Evolutionary conservation across 306 rosid genomes (phyloP).

Genomic region (Coriaria nepalensis): DNA sequence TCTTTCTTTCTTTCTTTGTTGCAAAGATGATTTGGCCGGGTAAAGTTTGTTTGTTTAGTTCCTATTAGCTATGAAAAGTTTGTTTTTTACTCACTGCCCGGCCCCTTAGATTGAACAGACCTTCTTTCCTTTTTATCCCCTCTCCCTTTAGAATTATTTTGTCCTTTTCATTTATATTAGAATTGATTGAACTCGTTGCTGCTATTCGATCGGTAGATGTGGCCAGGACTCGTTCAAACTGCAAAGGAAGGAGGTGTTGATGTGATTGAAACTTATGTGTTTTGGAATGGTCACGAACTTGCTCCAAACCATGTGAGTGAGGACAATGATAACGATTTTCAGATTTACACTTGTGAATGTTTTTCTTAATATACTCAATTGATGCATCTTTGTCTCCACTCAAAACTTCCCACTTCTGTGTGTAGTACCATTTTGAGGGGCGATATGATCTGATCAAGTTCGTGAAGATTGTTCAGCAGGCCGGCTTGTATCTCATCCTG

Average conservation of each 20-base stretch:
- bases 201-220: constrained; percentile 46
- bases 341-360: background rate
- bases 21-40: background rate
- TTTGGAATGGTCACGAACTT: constrained; percentile 94
- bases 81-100: too few relatives aligned
- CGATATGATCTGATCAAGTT: constrained; percentile 49
- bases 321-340: background rate
- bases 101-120: background rate
- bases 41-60: background rate
- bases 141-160: background rate
- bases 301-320: constrained; percentile 71
- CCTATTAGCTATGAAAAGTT: background rate
- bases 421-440: constrained; percentile 38
- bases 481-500: constrained; percentile 39
- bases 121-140: background rate
- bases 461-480: constrained; percentile 32
- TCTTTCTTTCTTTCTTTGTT: background rate
- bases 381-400: background rate
- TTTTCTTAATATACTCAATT: background rate
- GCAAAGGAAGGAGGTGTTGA: constrained; percentile 80
- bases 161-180: background rate
- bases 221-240: constrained; percentile 77
- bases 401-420: too few relatives aligned
- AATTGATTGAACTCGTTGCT: background rate
- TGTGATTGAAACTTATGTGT: constrained; percentile 84